A percentile compares a stretch with the other conserved stretches of the same genome.
Conservation (phyloP, 2,329 filamentous ascomycete genomes). For the Colletotrichum sansevieriae region DNA sequence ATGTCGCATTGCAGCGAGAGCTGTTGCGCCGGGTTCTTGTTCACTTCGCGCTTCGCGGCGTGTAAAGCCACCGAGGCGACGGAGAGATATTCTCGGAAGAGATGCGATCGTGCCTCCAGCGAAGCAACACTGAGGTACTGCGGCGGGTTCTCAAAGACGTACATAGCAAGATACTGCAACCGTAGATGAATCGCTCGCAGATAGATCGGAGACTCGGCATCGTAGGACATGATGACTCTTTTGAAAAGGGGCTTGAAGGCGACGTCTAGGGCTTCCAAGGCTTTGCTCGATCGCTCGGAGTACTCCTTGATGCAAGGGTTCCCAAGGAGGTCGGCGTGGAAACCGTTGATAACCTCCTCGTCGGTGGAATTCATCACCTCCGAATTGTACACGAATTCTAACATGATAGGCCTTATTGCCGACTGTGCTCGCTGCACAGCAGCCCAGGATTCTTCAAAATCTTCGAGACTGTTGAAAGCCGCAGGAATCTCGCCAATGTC, state of each 20-base stretch:
- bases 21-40: constrained; percentile 44
- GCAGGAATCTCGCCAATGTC: constrained; percentile 41
- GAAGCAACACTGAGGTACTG: constrained; percentile 45
- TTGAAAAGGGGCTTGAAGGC: constrained; percentile 53
- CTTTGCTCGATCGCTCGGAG: constrained; percentile 33
- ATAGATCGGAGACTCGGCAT: constrained; percentile 47
- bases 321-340: constrained; percentile 39
- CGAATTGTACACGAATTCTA: constrained; percentile 41
- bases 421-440: constrained; percentile 38
- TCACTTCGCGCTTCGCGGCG: constrained; percentile 36
- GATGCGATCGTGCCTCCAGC: constrained; percentile 45
- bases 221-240: constrained; percentile 44
- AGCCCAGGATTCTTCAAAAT: constrained; percentile 46
- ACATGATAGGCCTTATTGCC: constrained; percentile 42
- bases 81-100: constrained; percentile 51
- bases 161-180: constrained; percentile 46
- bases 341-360: constrained; percentile 36
- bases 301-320: constrained; percentile 42
- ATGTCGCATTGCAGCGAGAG: constrained; percentile 50
- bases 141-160: constrained; percentile 48
- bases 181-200: constrained; percentile 51
- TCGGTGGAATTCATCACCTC: constrained; percentile 31
- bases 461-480: constrained; percentile 44
- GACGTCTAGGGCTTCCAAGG: constrained; percentile 43
- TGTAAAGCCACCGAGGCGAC: constrained; percentile 48